Base-by-base conservation (phyloP, 495 filamentous ascomycete species). In the Ramalina peruviana region DNA sequence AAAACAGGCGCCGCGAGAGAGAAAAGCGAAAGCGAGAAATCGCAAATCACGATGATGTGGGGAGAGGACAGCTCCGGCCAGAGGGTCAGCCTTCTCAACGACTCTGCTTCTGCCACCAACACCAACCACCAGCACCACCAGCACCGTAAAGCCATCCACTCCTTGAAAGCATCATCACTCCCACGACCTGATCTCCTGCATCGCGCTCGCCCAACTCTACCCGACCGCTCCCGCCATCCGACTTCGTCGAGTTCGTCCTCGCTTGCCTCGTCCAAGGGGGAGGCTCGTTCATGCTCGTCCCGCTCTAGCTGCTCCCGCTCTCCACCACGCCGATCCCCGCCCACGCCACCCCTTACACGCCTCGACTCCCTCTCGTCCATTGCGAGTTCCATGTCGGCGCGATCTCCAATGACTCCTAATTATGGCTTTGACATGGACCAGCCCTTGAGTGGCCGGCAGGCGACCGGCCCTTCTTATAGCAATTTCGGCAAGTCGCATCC, bases 341-440 rank as follows among this genome's bases (percentile, higher is more conserved):
- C 69, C 23, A 64, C 70, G 19, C 62, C 65, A 21, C 58, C 59
- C 50, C 56, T 66, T 6, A 56, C 58, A 16, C 61, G 60, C 45
- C 62, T 61, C 30, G 59, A 64, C 44, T 59, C 62, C 9, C 57
- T 55, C 13, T 59, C 65, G 16, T 61, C 70, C 36, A 53, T 55
- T 60, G 40, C 58, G 48, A 47, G 53, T 50, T 38, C 57, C 64
- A 43, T 45, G 19, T 55, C 55, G 6, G 52, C 55, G 43, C 12
- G n/a, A 17, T 51, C 65, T 49, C 46, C 65, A 56, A 40, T 61
- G 46, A 60, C 62, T 15, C 54, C 59, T 40, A 40, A 39, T 23
- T 60, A 62, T 42, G 40, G 46, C 37, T 55, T 43, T 39, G 58
- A 62, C 41, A 25, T 41, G 36, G 43, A 53, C 15, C 21, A 44